Evolutionary conservation across 768 basidiomycete species (phyloP), one percentile per base, ranked within the genome.

Genomic region (Lentinula lateritia): DNA sequence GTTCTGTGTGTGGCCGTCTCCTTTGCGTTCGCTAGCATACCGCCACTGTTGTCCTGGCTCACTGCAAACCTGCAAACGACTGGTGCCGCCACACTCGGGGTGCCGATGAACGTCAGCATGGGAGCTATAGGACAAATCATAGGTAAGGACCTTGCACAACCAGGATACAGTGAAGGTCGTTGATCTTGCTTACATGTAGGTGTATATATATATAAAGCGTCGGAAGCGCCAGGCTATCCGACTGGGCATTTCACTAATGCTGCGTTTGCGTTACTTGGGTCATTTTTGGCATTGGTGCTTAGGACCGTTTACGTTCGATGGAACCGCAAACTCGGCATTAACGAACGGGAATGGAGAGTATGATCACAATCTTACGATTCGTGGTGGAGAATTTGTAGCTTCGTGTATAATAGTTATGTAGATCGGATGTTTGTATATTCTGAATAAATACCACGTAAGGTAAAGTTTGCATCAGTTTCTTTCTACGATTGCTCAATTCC

Each of bases 71-170:
- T 74, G 52, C 66, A 62, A 48, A 64, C 64, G 28, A 76, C 74
- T 1, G 67, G 69, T 0, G 70, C 72, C 0, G 62, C 69, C 7
- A 72, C 73, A 20, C 68, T 76, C 20, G 71, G 68, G 7, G 67
- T 74, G 10, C 71, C 72, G 12, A 35, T 74, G 35, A 75, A 72
- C 61, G 69, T 75, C 39, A 71, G 72, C 20, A 69, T 73, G 38
- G 75, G 74, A 3, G 72, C 72, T n/a, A 53, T 72, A 5, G 75
- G 75, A 5, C 75, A 76, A 63, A 75, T 76, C 65, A 69, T 75
- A 20, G 70, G 70, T 9, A 66, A 66, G 71, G 10, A 16, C 20
- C 13, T 72, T 48, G 18, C 34, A 50, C 52, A 15, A 46, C 15
- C 38, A 16, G 16, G 20, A 3, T 3, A 42, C 39, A 7, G 8